phyloP scores from a whole-genome alignment of 768 basidiomycete genomes.

The Daedalea quercina region DNA sequence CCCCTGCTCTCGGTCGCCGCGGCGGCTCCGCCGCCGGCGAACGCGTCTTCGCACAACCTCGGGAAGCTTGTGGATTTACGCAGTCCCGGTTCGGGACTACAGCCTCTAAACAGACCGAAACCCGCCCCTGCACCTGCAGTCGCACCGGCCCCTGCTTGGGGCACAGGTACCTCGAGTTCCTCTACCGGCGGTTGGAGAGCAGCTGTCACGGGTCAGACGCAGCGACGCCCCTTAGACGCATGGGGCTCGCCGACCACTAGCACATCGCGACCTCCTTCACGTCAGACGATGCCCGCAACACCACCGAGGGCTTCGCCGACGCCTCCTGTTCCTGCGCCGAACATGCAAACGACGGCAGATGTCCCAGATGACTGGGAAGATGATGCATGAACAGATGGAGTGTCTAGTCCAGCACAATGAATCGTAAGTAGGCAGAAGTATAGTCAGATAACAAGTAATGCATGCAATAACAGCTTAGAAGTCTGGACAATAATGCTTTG shows the following conservation, averaged over 20 bases:
- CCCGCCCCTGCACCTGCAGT: conserved; percentile 21
- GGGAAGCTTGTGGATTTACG: conserved; percentile 60
- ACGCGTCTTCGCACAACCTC: conserved; percentile 27
- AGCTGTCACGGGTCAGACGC: conserved; percentile 21
- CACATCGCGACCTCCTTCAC: background rate
- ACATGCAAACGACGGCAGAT: conserved; percentile 6
- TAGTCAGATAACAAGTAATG: too few species aligned
- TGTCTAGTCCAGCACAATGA: too few species aligned
- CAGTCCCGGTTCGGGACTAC: conserved; percentile 10
- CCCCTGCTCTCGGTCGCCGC: conserved; percentile 58
- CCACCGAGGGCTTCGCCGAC: conserved; percentile 9
- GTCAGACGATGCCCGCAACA: conserved; percentile 4
- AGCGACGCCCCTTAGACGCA: conserved; percentile 4
- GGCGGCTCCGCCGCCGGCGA: conserved; percentile 16
- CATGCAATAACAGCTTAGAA: too few species aligned
- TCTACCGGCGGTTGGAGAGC: conserved; percentile 27
- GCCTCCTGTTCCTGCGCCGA: background rate
- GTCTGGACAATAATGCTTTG: too few species aligned
- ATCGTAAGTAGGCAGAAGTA: too few species aligned
- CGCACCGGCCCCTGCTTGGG: conserved; percentile 6
- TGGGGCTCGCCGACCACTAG: conserved; percentile 8
- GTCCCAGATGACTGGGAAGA: conserved; percentile 57
- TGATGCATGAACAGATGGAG: conserved; percentile 32
- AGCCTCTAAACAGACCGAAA: conserved; percentile 8
- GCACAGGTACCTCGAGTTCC: conserved; percentile 2